Base-by-base conservation (phyloP, 139 green algal species). In the Chlamydomonas schloesseri region DNA sequence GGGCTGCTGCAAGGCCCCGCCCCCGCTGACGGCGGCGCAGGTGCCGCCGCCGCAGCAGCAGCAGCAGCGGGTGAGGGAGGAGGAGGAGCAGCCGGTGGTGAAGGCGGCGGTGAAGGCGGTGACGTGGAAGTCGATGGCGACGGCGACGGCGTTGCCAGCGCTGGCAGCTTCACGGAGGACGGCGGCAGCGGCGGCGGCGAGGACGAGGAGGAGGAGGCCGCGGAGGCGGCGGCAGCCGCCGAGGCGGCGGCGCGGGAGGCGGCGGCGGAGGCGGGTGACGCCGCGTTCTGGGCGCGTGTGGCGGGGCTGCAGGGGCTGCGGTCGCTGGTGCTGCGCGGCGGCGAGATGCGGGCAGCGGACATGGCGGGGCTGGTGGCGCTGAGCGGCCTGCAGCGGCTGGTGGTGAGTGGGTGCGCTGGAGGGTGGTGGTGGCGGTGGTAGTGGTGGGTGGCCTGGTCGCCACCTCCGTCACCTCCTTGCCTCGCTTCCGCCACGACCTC, bases 331-430 rank as follows among this genome's bases (percentile, higher is more conserved):
- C 80, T 86, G 31, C 50, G 34, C 9, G 80, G 80, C 17, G 80
- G 80, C n/a, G 33, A 71, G 33, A 53, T 86, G 67, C 33, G 36
- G 31, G 50, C 31, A 11, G 20, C 50, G 31, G 80, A 86, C 31
- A 86, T 69, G 80, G 24, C 6, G 33, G 80, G 80, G 10, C 68
- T 86, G 80, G 50, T 58, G 67, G 33, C 47, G 31, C 68, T 77
- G 31, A 78, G 50, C 31, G 68, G 68, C 4, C 68, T 86, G 24
- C 21, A 37, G 62, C 31, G 70, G 28, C 80, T 86, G 47, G 33
- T 46, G 67, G 80, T 86, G 47, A 31, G 67, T 11, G 80, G 26
- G 34, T 20, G 23, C 2, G 29, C 14, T 18, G 13, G 53, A 14
- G 69, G 69, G 18, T 72, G 17, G 67, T 47, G 26, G 67, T 31